These are phyloP conservation scores for Candida sanyiensis DNA, from an alignment of 805 yeast genomes.

Conservation along the genomic window DNA sequence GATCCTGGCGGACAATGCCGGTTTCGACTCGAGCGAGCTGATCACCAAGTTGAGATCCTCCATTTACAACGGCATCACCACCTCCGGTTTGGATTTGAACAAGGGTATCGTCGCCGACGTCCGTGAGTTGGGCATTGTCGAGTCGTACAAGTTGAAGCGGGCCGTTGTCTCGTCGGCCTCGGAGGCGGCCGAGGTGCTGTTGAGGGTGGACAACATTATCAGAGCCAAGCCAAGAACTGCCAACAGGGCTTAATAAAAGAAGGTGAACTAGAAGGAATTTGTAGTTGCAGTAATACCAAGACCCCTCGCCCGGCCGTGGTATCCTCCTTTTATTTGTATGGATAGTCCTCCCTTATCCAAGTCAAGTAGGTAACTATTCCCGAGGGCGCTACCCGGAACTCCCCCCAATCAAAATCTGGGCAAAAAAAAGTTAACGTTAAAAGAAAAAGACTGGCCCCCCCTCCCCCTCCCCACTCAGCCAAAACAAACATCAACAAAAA, in stretches of 20 bases:
- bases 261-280: too few species aligned
- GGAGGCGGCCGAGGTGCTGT: slow-evolving; percentile 95
- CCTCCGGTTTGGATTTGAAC: slow-evolving; percentile 86
- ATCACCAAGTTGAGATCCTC: slow-evolving; percentile 87
- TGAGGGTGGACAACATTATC: slow-evolving; percentile 94
- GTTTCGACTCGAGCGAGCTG: slow-evolving; percentile 87
- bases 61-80: slow-evolving; percentile 78
- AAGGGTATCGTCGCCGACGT: slow-evolving; percentile 85
- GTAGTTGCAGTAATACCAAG: too few species aligned
- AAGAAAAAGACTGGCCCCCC: too few species aligned
- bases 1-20: slow-evolving; percentile 95
- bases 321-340: too few species aligned
- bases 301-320: too few species aligned
- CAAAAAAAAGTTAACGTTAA: too few species aligned
- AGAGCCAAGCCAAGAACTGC: slow-evolving; percentile 98
- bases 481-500: too few species aligned
- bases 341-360: too few species aligned
- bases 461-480: too few species aligned
- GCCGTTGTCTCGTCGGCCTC: slow-evolving; percentile 94
- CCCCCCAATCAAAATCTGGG: too few species aligned
- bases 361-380: too few species aligned
- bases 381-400: too few species aligned
- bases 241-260: slow-evolving; percentile 60
- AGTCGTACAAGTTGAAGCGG: slow-evolving; percentile 82
- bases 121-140: slow-evolving; percentile 90